Base-by-base conservation (phyloP, 345 rosid genomes). In the Populus simonii region DNA sequence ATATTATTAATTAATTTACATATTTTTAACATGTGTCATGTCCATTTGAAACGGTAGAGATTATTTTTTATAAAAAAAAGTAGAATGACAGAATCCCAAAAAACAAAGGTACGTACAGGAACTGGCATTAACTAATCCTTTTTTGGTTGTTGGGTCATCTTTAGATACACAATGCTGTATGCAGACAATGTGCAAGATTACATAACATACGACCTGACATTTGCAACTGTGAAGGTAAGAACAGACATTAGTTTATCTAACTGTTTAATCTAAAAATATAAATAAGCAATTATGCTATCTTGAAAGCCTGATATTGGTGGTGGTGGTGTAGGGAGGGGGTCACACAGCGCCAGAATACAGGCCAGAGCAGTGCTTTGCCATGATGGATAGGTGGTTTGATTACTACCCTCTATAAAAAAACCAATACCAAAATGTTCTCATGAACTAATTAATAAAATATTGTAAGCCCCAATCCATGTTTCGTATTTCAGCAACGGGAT, bases 261-360 rank as follows among this genome's bases (percentile, higher is more conserved):
- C 23, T 16, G 0, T 5, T 3, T 17, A n/a, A 43, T 10, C 15
- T 45, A 15, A 53, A 7, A 29, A 6, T 13, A 39, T 10, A 41
- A 41, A 41, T 41, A 49, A 17, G 16, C 13, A 43, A 62, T 12
- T 12, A 53, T 53, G n/a, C 2, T 51, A 8, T 17, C 9, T 51
- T 10, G 16, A 45, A n/a, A 31, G 7, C 8, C 16, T 36, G 10
- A 41, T 11, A 68, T 35, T 33, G 5, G 4, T 13, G 6, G 22
- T 1, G 7, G n/a, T 71, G 33, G 23, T 57, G 23, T 22, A 84
- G 84, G 85, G 87, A 73, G 87, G 41, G 7, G 82, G 82, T 13
- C 87, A 81, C 38, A 79, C 80, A 7, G 87, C 81, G 23, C 76
- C 84, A 16, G 79, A 79, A 35, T 78, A 79, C 74, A 84, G 39